Evolutionary conservation across 257 asterid genomes (phyloP).

Genomic region (Forsythia viridissima): DNA sequence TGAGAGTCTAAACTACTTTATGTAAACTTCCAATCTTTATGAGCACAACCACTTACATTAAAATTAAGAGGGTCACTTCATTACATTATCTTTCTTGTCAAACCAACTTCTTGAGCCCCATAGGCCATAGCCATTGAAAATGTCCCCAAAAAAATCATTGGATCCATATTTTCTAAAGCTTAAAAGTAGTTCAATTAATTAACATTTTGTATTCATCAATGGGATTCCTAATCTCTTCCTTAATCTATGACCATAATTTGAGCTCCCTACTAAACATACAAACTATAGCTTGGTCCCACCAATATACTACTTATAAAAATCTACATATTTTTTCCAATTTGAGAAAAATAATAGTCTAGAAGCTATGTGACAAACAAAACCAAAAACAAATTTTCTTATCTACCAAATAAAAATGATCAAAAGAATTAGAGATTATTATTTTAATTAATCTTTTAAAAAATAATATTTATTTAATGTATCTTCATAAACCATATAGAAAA

Average conservation of each 20-base stretch:
- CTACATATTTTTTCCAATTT: slow-evolving; percentile 9
- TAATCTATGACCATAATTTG: slow-evolving; percentile 24
- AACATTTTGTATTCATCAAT: slow-evolving; percentile 13
- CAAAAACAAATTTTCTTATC: not conserved
- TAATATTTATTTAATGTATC: not conserved
- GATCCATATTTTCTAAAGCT: slow-evolving; percentile 24
- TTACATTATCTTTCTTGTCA: slow-evolving; percentile 26
- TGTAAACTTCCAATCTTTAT: not conserved
- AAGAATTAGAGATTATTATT: not conserved
- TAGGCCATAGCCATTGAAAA: slow-evolving; percentile 27
- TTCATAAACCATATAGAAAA: not conserved
- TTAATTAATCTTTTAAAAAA: not conserved
- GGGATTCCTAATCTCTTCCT: slow-evolving; percentile 32
- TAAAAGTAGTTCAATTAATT: slow-evolving; percentile 35
- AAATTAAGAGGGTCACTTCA: slow-evolving; percentile 37
- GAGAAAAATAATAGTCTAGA: slow-evolving; percentile 1
- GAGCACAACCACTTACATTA: not conserved
- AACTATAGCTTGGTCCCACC: slow-evolving; percentile 36
- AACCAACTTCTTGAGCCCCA: slow-evolving; percentile 45
- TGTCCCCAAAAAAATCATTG: slow-evolving; percentile 32
- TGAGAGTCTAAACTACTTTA: slow-evolving; percentile 32
- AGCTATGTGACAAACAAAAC: not conserved
- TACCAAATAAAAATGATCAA: not conserved
- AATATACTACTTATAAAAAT: slow-evolving; percentile 23
- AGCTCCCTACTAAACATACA: slow-evolving; percentile 20